These are phyloP conservation scores for Solanum lignicaule DNA, from an alignment of 257 asterid genomes.

Conservation along the genomic window DNA sequence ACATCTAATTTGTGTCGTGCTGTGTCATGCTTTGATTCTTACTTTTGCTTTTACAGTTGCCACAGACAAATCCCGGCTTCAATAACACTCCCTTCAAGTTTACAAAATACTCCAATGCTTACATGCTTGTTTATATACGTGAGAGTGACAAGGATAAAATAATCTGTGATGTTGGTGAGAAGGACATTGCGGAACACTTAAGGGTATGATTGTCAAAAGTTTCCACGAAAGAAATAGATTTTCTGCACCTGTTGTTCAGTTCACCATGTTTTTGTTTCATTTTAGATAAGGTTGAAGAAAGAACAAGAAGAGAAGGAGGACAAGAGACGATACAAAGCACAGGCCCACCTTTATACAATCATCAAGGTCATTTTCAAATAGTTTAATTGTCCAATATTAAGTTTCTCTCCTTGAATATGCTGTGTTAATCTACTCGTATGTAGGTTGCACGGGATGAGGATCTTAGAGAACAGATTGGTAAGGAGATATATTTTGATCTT, in stretches of 20 bases:
- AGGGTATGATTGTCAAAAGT: constrained; percentile 39
- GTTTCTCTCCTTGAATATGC: neutral
- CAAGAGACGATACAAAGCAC: constrained; percentile 84
- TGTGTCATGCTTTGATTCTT: neutral
- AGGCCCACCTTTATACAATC: constrained; percentile 92
- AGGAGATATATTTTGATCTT: constrained; percentile 83
- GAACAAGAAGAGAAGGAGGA: constrained; percentile 98
- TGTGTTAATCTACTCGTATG: neutral
- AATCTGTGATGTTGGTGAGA: constrained; percentile 94
- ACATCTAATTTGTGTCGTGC: neutral
- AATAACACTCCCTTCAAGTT: constrained; percentile 87
- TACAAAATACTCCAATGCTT: constrained; percentile 95
- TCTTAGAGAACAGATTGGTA: constrained; percentile 83
- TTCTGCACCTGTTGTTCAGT: neutral
- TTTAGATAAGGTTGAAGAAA: constrained; percentile 87
- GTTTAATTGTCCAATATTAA: neutral
- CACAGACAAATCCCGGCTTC: constrained; percentile 96
- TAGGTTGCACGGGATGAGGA: constrained; percentile 99
- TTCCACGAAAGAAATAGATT: neutral
- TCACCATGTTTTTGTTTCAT: constrained; percentile 1
- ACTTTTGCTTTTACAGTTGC: constrained; percentile 40
- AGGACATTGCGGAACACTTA: constrained; percentile 97
- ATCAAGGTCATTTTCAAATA: constrained; percentile 56
- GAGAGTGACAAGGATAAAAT: constrained; percentile 95
- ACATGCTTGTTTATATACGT: constrained; percentile 98